phyloP scores from a whole-genome alignment of 805 yeast species.

The Wickerhamiella azymoides region DNA sequence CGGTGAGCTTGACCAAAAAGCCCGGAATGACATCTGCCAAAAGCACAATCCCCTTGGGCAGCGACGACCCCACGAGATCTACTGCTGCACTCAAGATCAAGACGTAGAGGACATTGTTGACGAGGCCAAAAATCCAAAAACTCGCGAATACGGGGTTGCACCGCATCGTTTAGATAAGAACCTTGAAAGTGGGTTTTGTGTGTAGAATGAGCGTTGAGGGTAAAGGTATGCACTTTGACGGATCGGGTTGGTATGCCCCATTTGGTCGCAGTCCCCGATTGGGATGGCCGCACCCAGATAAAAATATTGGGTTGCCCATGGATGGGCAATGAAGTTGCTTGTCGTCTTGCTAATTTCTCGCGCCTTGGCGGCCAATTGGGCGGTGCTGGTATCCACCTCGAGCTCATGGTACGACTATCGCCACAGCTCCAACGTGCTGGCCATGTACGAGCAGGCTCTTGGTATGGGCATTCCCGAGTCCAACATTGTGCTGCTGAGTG shows the following conservation, averaged over 20 bases:
- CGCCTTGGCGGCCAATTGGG: constrained; percentile 5
- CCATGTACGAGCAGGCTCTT: constrained; percentile 6
- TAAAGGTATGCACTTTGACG: no score
- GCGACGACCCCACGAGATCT: constrained; percentile 69
- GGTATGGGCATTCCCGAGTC: constrained; percentile 1
- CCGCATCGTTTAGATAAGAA: neutral
- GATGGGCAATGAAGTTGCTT: no score
- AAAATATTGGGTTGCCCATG: no score
- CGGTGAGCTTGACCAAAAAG: constrained; percentile 48
- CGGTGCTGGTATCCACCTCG: constrained; percentile 6
- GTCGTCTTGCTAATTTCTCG: neutral
- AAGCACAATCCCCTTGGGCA: constrained; percentile 77
- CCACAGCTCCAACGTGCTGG: constrained; percentile 6
- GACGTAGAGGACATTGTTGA: constrained; percentile 81
- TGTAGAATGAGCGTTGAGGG: no score
- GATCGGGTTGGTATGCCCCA: no score
- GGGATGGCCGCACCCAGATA: no score
- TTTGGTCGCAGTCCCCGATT: no score
- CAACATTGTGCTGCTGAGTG: neutral
- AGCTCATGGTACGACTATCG: constrained; percentile 9
- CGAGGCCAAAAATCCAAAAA: constrained; percentile 73
- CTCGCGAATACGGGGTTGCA: constrained; percentile 10
- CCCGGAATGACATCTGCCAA: constrained; percentile 82
- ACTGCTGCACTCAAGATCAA: constrained; percentile 85
- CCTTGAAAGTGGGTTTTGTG: no score